Conservation (phyloP, 768 basidiomycete genomes). For the Boletus pseudo-olivaceus region DNA sequence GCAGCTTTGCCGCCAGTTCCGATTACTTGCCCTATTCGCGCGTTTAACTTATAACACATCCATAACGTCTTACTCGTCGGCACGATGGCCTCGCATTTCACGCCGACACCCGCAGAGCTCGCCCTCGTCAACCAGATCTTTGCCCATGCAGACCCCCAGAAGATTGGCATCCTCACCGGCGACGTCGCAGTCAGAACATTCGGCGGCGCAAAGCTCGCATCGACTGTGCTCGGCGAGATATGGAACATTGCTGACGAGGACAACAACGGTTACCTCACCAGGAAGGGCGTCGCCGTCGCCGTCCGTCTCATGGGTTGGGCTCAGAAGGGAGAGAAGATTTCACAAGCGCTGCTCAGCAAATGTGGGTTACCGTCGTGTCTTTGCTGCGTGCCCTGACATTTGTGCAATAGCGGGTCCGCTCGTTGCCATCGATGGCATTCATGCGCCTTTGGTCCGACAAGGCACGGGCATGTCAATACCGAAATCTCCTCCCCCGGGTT, state of each 20-base stretch:
- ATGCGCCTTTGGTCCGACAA: constrained; percentile 49
- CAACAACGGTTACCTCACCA: constrained; percentile 89
- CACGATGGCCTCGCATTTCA: constrained; percentile 42
- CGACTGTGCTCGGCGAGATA: constrained; percentile 81
- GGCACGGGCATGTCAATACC: constrained; percentile 53
- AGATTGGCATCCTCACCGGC: constrained; percentile 81
- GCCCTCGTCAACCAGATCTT: constrained; percentile 74
- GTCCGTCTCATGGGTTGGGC: constrained; percentile 92
- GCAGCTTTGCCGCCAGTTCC: constrained; percentile 12
- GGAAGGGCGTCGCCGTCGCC: constrained; percentile 82
- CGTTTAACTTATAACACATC: constrained; percentile 22
- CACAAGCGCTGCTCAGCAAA: constrained; percentile 60
- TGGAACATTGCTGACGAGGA: constrained; percentile 92
- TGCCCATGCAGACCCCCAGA: constrained; percentile 67
- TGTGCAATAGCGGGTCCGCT: constrained; percentile 69
- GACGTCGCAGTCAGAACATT: constrained; percentile 89
- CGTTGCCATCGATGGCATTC: constrained; percentile 72
- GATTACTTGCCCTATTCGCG: neutral
- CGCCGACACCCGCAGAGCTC: constrained; percentile 45
- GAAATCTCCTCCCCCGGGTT: constrained; percentile 52
- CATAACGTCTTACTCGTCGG: neutral
- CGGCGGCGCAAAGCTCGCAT: constrained; percentile 74
- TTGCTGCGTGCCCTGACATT: constrained; percentile 11
- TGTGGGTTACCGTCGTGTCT: constrained; percentile 45
- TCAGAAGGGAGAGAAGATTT: constrained; percentile 76